These are phyloP conservation scores for Ascosphaera apis DNA, from an alignment of 2,329 filamentous ascomycete genomes.

Conservation along the genomic window DNA sequence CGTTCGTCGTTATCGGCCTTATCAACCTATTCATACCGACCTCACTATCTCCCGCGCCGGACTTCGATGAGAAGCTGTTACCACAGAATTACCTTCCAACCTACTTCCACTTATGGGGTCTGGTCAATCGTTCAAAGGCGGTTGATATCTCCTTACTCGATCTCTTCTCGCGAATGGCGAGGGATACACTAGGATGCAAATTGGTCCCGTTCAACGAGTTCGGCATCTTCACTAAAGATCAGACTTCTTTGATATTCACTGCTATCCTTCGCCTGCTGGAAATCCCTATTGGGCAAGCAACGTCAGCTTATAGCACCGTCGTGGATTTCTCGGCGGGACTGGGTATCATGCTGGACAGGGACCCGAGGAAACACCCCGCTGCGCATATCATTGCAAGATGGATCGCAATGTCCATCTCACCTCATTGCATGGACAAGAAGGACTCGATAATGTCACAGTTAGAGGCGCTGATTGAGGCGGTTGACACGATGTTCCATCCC, in stretches of 20 bases:
- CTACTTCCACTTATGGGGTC: conserved; percentile 88
- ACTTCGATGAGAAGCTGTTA: conserved; percentile 49
- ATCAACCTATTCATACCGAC: conserved; percentile 79
- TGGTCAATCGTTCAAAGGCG: conserved; percentile 70
- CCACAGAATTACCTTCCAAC: conserved; percentile 79
- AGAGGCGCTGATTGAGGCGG: conserved; percentile 77
- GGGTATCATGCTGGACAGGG: conserved; percentile 70
- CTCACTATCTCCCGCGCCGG: conserved; percentile 40
- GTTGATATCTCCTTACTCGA: conserved; percentile 79
- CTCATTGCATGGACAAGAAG: conserved; percentile 50
- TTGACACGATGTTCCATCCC: conserved; percentile 97
- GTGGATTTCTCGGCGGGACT: conserved; percentile 68
- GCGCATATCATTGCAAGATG: conserved; percentile 81
- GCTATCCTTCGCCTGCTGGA: conserved; percentile 72
- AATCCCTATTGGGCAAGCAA: conserved; percentile 89
- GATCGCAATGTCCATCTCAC: conserved; percentile 83
- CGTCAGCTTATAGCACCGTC: conserved; percentile 61
- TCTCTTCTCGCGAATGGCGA: conserved; percentile 62
- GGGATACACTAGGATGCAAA: conserved; percentile 54
- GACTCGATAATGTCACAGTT: conserved; percentile 65
- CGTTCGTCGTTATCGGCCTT: conserved; percentile 75
- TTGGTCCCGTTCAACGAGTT: conserved; percentile 64
- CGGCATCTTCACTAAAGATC: conserved; percentile 79
- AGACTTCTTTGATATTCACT: conserved; percentile 83
- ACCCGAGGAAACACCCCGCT: conserved; percentile 77